A percentile compares a stretch with the other conserved stretches of the same genome.
phyloP scores from a whole-genome alignment of 2,329 filamentous ascomycete species.

The Rugonectria rugulosa region DNA sequence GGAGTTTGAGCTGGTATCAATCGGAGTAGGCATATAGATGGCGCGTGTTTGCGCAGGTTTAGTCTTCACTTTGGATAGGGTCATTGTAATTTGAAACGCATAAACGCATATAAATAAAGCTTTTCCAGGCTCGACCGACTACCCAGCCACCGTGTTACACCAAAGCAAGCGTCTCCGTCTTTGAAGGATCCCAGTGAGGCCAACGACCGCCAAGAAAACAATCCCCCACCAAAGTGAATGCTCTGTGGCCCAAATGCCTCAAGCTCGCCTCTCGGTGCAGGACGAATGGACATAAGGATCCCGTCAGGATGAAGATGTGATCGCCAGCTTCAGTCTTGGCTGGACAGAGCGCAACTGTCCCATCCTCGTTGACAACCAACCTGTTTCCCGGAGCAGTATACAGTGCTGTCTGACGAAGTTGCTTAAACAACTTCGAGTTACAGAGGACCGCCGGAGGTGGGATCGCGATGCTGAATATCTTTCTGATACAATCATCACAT shows the following conservation, averaged over 20 bases:
- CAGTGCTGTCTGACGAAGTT: conserved; percentile 9
- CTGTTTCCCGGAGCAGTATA: conserved; percentile 22
- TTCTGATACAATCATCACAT: conserved; percentile 5
- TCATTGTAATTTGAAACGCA: too few relatives aligned
- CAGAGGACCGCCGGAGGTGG: not conserved
- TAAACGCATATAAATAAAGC: too few relatives aligned
- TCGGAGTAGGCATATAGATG: not conserved
- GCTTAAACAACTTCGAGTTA: not conserved
- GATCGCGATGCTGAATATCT: too few relatives aligned
- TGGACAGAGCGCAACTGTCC: conserved; percentile 20
- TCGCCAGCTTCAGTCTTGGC: conserved; percentile 15
- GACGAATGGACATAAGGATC: conserved; percentile 30
- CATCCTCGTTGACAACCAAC: conserved; percentile 21
- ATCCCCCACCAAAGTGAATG: conserved; percentile 25
- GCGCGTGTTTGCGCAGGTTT: not conserved
- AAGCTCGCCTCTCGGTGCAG: conserved; percentile 6
- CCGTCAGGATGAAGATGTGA: conserved; percentile 25
- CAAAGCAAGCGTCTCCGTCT: conserved; percentile 15
- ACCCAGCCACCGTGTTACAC: too few relatives aligned
- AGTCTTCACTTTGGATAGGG: too few relatives aligned
- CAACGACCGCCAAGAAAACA: conserved; percentile 19
- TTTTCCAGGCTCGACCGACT: too few relatives aligned
- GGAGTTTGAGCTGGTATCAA: conserved; percentile 30
- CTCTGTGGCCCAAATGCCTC: not conserved
- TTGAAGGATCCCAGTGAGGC: conserved; percentile 14